Conservation (phyloP, 78 protist genomes). For the Dictyostelium purpureum region DNA sequence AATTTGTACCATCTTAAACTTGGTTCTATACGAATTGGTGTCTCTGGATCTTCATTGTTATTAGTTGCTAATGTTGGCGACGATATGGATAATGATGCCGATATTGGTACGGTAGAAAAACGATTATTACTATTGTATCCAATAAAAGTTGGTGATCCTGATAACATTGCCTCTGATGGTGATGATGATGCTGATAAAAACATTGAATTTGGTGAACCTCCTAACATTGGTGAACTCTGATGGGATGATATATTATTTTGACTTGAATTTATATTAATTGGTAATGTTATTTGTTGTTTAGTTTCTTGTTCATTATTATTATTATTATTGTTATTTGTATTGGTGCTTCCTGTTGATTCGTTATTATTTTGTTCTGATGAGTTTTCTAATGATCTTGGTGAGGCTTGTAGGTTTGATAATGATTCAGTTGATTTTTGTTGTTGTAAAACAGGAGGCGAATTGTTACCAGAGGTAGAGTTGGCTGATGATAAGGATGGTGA, state of each 20-base stretch:
- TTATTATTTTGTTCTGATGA: background rate
- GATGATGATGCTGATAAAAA: conserved; percentile 19
- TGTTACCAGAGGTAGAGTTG: background rate
- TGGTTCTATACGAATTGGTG: conserved; percentile 5
- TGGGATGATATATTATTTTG: background rate
- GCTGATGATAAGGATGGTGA: background rate
- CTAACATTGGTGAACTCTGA: background rate
- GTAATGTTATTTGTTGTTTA: background rate
- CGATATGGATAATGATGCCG: background rate
- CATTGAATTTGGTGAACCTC: conserved; percentile 31
- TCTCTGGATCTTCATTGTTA: background rate
- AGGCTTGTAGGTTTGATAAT: background rate
- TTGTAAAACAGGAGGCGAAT: background rate
- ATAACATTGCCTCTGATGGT: background rate
- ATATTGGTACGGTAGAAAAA: background rate
- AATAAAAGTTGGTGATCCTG: conserved; percentile 68
- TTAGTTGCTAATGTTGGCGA: conserved; percentile 55
- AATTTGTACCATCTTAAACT: conserved; percentile 64
- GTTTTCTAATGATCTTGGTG: conserved; percentile 34
- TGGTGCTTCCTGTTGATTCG: background rate
- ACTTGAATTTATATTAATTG: background rate
- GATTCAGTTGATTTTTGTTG: background rate
- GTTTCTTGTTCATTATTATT: background rate
- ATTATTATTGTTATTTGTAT: background rate
- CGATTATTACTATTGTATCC: conserved; percentile 8